A percentile compares a stretch with the other conserved stretches of the same genome.
Conservation (phyloP, 2,329 filamentous ascomycete genomes). For the Fonsecaea monophora region DNA sequence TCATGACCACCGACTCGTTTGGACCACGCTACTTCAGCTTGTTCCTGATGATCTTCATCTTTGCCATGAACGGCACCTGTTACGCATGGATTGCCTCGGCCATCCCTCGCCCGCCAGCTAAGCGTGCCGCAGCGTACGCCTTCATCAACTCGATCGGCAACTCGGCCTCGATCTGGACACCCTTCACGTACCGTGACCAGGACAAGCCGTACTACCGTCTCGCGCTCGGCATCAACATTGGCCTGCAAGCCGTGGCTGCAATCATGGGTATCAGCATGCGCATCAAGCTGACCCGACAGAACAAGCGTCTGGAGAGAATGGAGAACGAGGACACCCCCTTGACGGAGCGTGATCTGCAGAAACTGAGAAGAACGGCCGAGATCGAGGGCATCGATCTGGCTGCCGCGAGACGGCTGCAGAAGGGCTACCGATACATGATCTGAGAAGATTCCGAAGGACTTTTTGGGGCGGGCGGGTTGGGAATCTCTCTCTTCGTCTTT, state of each 20-base stretch:
- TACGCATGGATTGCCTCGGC: conserved; percentile 60
- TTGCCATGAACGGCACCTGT: conserved; percentile 61
- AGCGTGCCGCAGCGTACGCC: conserved; percentile 62
- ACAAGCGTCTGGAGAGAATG: conserved; percentile 58
- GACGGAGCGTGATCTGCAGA: conserved; percentile 55
- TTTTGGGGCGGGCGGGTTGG: background rate
- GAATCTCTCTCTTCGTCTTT: background rate
- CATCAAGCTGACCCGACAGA: conserved; percentile 53
- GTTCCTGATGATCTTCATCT: conserved; percentile 63
- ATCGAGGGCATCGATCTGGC: conserved; percentile 59
- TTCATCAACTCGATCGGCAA: conserved; percentile 64
- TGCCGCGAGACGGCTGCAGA: conserved; percentile 59
- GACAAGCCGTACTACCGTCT: conserved; percentile 51
- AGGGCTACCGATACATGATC: conserved; percentile 62
- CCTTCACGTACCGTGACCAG: conserved; percentile 54
- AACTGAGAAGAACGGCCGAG: conserved; percentile 59
- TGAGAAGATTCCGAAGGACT: conserved; percentile 38
- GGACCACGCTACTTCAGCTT: conserved; percentile 63
- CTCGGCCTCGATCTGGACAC: conserved; percentile 60
- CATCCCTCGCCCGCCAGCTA: conserved; percentile 61
- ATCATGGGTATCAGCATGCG: conserved; percentile 48
- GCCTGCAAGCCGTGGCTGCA: conserved; percentile 47
- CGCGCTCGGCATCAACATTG: conserved; percentile 53
- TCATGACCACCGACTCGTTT: conserved; percentile 61
- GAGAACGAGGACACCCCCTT: conserved; percentile 57